Conservation (phyloP, 768 basidiomycete species). For the Suillus alpinus region DNA sequence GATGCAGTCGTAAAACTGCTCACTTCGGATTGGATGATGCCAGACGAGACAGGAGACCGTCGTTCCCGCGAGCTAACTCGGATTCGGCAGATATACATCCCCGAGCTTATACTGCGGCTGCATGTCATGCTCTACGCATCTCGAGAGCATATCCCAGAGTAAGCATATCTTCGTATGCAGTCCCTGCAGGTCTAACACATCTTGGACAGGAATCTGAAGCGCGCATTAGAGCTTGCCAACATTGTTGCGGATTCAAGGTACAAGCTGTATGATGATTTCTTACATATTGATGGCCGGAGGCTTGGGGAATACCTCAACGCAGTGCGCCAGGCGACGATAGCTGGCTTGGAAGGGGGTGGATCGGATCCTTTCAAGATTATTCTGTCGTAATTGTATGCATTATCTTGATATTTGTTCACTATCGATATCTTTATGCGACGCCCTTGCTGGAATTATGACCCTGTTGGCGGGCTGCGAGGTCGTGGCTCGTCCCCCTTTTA, state of each 20-base stretch:
- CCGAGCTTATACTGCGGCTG: constrained; percentile 84
- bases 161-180: constrained; percentile 25
- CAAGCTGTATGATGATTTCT: constrained; percentile 83
- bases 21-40: constrained; percentile 74
- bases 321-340: constrained; percentile 70
- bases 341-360: constrained; percentile 68
- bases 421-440: background rate
- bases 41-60: constrained; percentile 50
- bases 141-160: constrained; percentile 63
- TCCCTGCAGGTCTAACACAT: background rate
- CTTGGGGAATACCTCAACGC: constrained; percentile 73
- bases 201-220: constrained; percentile 64
- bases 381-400: constrained; percentile 13
- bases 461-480: background rate
- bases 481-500: background rate
- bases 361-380: constrained; percentile 69
- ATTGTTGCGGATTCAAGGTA: constrained; percentile 86
- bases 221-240: constrained; percentile 74
- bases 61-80: constrained; percentile 66
- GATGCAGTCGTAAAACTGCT: constrained; percentile 68
- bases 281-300: constrained; percentile 52
- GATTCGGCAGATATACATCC: constrained; percentile 87
- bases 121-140: constrained; percentile 72
- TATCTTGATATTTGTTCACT: background rate
- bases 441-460: background rate